These are phyloP conservation scores for Pseudoneurospora amorphoporcata DNA, from an alignment of 495 filamentous ascomycete species.

Conservation along the genomic window DNA sequence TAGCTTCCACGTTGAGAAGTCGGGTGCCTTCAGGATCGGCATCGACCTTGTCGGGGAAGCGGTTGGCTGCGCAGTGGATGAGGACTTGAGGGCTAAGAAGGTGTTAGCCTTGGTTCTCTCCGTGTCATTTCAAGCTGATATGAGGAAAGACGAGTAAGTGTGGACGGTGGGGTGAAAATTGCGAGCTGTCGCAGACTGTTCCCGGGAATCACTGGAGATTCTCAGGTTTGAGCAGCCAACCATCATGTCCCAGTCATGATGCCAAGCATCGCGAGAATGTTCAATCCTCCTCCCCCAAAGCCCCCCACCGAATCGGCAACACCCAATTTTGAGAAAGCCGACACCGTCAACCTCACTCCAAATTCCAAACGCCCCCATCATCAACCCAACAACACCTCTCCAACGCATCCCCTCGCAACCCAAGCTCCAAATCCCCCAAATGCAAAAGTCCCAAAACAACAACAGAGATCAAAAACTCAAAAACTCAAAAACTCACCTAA, in stretches of 20 bases:
- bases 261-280: not conserved
- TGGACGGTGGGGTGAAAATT: not conserved
- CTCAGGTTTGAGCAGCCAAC: not conserved
- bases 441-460: not conserved
- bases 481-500: slow-evolving; percentile 41
- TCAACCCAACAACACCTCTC: not conserved
- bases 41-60: slow-evolving; percentile 77
- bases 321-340: not conserved
- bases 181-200: not conserved
- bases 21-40: slow-evolving; percentile 66
- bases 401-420: not conserved
- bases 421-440: not conserved
- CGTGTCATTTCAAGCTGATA: not conserved
- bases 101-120: slow-evolving; percentile 24
- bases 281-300: not conserved
- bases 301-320: not conserved
- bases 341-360: not conserved
- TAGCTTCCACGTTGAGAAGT: slow-evolving; percentile 65
- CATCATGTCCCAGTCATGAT: not conserved
- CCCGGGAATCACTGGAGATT: not conserved
- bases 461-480: not conserved
- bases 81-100: not conserved
- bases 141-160: not conserved
- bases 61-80: slow-evolving; percentile 61
- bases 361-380: too few species aligned